Evolutionary conservation across 23 red algal genomes (phyloP), one percentile per base, ranked within the genome.

Genomic region (Gracilariopsis chorda): DNA sequence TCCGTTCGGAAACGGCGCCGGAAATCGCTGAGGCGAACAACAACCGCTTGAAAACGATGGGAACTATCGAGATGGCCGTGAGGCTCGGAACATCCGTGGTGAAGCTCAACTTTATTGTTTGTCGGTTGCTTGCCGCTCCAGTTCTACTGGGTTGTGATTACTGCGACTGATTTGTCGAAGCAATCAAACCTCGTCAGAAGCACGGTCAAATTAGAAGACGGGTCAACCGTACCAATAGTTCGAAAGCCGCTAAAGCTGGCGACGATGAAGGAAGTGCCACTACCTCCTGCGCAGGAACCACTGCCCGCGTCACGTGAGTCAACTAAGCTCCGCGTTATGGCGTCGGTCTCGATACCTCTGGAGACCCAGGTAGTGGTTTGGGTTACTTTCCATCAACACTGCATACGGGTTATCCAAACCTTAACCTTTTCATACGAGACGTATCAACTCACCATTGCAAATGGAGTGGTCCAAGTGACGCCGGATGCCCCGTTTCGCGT

Each of bases 1-100:
- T 82, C 53, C 48, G 47, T 28, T 35, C 4, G 16, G 17, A 23
- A 4, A 55, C 24, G 53, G 48, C 41, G 17, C 48, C 51, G 6
- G 47, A 48, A 17, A 60, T 62, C 52, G 48, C 77, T 1, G 77
- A 82, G 33, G 77, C 77, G 28, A 82, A 64, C 52, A 82, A 60
- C 25, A 20, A 58, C 77, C 77, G 24, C 24, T 33, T 82, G 36
- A 48, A 61, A 52, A 58, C 49, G 48, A 0, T 60, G 35, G 1
- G 77, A 55, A 24, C 60, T 24, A 61, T 58, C 52, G 51, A 82
- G 0, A 34, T 57, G 23, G 53, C 40, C 52, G 48, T 82, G 0
- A 4, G 77, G 27, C 52, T 82, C 11, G 77, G 77, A 30, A 8
- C 7, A 61, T 61, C n/a, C n/a, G 30, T 61, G 20, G 56, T 61